Conservation (phyloP, 1,139 yeast genomes). For the Saccharomyces pastorianus region DNA sequence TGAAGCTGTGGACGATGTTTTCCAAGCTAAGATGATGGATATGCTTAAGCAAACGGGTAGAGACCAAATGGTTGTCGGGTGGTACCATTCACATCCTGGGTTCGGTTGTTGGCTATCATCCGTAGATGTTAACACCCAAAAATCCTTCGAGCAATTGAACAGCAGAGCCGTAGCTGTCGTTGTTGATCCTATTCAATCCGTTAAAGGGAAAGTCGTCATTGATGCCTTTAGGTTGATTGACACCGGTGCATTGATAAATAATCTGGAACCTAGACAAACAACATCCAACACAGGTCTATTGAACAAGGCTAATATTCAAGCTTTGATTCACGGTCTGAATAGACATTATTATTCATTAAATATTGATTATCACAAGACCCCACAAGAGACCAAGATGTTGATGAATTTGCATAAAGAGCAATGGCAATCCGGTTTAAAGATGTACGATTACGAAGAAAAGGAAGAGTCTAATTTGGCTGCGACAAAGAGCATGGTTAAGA, state of each 20-base stretch:
- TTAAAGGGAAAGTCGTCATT: slow-evolving; percentile 95
- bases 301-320: slow-evolving; percentile 96
- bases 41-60: slow-evolving; percentile 98
- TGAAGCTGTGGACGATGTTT: slow-evolving; percentile 98
- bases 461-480: slow-evolving; percentile 70
- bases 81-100: slow-evolving; percentile 99
- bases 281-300: slow-evolving; percentile 93
- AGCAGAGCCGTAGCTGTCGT: slow-evolving; percentile 96
- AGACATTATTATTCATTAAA: slow-evolving; percentile 94
- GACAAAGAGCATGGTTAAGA: slow-evolving; percentile 73
- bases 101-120: slow-evolving; percentile 99
- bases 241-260: slow-evolving; percentile 83
- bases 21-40: slow-evolving; percentile 99
- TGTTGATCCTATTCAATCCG: slow-evolving; percentile 95
- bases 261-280: slow-evolving; percentile 96
- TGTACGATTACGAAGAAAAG: slow-evolving; percentile 69
- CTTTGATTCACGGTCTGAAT: slow-evolving; percentile 92
- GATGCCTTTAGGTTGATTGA: slow-evolving; percentile 96
- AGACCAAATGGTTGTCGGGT: slow-evolving; percentile 97
- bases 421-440: slow-evolving; percentile 89
- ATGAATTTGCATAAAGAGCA: slow-evolving; percentile 88
- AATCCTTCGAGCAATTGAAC: slow-evolving; percentile 91
- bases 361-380: slow-evolving; percentile 89
- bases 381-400: slow-evolving; percentile 88
- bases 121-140: slow-evolving; percentile 96